Conservation (phyloP, 352 stramenopile genomes). For the Halophytophthora batemanensis region DNA sequence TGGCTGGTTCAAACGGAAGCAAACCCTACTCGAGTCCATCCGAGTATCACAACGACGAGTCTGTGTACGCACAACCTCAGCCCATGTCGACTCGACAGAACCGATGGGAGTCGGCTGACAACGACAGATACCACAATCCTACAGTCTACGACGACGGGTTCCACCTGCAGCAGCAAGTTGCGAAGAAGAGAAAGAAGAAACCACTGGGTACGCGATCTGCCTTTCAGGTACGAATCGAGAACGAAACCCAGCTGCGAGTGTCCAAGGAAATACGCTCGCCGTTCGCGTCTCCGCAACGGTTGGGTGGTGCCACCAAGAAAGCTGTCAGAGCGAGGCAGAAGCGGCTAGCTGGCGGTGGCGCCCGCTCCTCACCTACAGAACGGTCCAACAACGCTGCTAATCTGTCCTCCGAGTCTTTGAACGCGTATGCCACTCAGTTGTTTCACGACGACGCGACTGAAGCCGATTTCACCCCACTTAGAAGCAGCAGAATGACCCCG, state of each 20-base stretch:
- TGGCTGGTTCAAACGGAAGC: conserved; percentile 7
- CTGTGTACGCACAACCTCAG: conserved; percentile 10
- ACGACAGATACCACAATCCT: conserved; percentile 10
- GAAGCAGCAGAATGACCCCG: conserved; percentile 15
- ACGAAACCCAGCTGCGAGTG: conserved; percentile 34
- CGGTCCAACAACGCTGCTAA: conserved; percentile 8
- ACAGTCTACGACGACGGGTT: conserved; percentile 6
- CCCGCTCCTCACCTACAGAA: conserved; percentile 2
- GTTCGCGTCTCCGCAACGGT: conserved; percentile 28
- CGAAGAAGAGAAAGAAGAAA: conserved; percentile 40
- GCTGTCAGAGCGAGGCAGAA: conserved; percentile 23
- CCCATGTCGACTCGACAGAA: conserved; percentile 6
- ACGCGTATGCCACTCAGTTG: conserved; percentile 61
- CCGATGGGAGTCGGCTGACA: conserved; percentile 10
- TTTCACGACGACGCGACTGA: conserved; percentile 43
- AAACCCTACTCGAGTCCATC: conserved; percentile 34
- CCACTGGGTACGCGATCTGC: conserved; percentile 5
- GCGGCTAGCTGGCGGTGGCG: conserved; percentile 8
- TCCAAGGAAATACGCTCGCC: conserved; percentile 28
- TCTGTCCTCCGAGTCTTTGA: conserved; percentile 51
- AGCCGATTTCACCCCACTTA: conserved; percentile 1
- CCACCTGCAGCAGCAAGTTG: conserved; percentile 4
- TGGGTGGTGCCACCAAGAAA: conserved; percentile 23
- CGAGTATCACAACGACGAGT: conserved; percentile 14
- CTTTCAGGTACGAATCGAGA: conserved; percentile 45